Evolutionary conservation across 139 green algal genomes (phyloP).

Genomic region (Volvox africanus): DNA sequence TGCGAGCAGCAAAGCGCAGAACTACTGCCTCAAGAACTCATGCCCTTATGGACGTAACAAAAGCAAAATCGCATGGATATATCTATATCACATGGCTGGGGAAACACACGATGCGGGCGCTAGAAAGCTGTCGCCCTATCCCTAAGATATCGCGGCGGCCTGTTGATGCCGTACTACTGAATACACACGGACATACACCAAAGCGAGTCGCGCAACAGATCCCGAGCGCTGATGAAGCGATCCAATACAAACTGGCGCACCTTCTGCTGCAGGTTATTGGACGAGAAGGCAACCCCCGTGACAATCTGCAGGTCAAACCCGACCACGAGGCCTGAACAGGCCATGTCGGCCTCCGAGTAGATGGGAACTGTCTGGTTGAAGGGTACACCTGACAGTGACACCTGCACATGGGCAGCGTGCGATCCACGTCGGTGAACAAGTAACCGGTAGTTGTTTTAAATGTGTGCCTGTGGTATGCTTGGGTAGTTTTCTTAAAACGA

Average conservation of each 20-base stretch:
- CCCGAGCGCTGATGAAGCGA: not conserved
- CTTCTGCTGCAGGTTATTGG: constrained; percentile 69
- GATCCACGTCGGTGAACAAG: no score
- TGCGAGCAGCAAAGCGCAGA: not conserved
- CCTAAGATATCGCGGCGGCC: no score
- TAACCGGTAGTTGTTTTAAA: no score
- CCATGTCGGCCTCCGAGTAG: constrained; percentile 5
- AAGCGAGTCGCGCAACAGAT: not conserved
- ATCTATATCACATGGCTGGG: no score
- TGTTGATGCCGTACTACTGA: no score
- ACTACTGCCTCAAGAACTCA: no score
- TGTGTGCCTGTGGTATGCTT: no score
- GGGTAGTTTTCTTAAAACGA: no score
- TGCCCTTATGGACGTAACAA: not conserved
- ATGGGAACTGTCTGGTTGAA: constrained; percentile 13
- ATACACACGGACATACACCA: no score
- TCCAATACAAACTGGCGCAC: constrained; percentile 7
- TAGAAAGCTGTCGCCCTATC: no score
- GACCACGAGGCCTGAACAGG: constrained; percentile 56
- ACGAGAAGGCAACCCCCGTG: constrained; percentile 56
- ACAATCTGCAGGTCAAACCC: constrained; percentile 63
- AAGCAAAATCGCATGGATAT: no score
- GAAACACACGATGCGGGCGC: no score
- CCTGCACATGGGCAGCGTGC: constrained; percentile 18
- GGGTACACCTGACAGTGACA: constrained; percentile 37